These are phyloP conservation scores for Camelina hispida DNA, from an alignment of 345 rosid species.

Conservation along the genomic window DNA sequence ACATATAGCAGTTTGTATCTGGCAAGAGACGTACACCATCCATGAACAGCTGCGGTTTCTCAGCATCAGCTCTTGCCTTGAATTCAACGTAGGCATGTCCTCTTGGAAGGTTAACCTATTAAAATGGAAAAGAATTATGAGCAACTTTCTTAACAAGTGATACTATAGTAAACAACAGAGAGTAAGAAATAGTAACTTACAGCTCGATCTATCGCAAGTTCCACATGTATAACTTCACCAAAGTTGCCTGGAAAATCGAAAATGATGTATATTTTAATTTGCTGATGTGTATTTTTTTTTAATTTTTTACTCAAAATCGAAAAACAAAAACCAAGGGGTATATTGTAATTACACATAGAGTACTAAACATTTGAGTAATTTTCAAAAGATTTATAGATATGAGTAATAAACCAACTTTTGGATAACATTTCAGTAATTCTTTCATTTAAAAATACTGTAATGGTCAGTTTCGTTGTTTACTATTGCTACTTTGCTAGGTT, in stretches of 20 bases:
- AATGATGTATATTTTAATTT: no score
- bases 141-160: constrained; percentile 1
- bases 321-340: no score
- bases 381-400: no score
- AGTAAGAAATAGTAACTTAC: constrained; percentile 54
- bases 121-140: constrained; percentile 6
- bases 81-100: constrained; percentile 94
- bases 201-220: constrained; percentile 86
- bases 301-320: no score
- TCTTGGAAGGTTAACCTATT: constrained; percentile 62
- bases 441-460: no score
- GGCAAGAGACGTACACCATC: constrained; percentile 76
- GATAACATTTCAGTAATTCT: no score
- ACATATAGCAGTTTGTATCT: constrained; percentile 20
- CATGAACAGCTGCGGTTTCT: constrained; percentile 85
- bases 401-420: no score
- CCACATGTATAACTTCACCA: constrained; percentile 88
- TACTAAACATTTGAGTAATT: no score
- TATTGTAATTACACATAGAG: no score
- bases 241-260: constrained; percentile 55
- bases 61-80: constrained; percentile 92
- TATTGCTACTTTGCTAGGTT: no score
- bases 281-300: no score
- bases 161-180: constrained; percentile 15
- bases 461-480: no score